A percentile compares a stretch with the other conserved stretches of the same genome.
Evolutionary conservation across 2,329 filamentous ascomycete genomes (phyloP).

Genomic region (Trichoderma simmonsii): DNA sequence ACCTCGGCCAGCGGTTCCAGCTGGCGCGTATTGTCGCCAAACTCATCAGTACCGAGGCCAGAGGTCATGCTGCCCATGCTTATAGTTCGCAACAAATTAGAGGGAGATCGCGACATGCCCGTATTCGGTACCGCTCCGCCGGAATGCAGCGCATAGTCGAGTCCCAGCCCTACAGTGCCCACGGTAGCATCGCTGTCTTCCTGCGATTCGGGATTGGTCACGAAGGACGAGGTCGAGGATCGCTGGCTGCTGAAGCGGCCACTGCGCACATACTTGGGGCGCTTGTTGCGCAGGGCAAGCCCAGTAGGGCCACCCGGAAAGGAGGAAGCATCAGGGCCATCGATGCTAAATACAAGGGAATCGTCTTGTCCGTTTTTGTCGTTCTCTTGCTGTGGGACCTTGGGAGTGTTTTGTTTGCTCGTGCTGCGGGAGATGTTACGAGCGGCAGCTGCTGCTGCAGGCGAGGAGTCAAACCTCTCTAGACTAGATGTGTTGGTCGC

Average conservation of each 20-base stretch:
- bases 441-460: conserved; percentile 53
- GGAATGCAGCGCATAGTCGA: conserved; percentile 79
- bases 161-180: conserved; percentile 57
- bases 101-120: conserved; percentile 48
- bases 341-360: conserved; percentile 30
- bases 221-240: conserved; percentile 59
- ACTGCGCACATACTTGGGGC: conserved; percentile 58
- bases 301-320: conserved; percentile 45
- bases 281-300: conserved; percentile 44
- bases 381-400: conserved; percentile 27
- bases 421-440: conserved; percentile 52
- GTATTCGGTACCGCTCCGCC: conserved; percentile 67
- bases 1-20: conserved; percentile 51
- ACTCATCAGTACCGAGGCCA: conserved; percentile 56
- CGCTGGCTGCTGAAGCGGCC: conserved; percentile 57
- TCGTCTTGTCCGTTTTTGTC: conserved; percentile 30
- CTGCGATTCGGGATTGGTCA: conserved; percentile 50
- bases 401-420: not conserved
- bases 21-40: conserved; percentile 42
- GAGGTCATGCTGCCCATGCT: conserved; percentile 90
- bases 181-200: conserved; percentile 73
- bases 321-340: conserved; percentile 28
- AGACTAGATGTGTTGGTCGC: conserved; percentile 46
- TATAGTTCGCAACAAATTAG: conserved; percentile 65
- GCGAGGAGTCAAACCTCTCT: conserved; percentile 55